Conservation (phyloP, 2,329 filamentous ascomycete genomes). For the Scopulariopsis brevicaulis region DNA sequence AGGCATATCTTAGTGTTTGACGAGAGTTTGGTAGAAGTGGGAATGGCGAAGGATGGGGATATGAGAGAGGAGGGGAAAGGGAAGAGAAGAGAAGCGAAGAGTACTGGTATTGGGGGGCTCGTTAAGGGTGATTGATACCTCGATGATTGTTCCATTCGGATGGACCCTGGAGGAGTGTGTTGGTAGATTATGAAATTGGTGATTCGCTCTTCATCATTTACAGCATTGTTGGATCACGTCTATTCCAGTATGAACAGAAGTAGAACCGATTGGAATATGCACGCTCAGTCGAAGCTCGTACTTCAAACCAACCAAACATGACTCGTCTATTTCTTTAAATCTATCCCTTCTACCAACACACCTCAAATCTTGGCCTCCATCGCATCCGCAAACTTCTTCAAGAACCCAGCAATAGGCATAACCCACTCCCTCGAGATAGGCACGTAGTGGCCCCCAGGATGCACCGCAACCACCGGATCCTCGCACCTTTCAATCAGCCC, state of each 20-base stretch:
- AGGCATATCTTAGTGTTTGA: not conserved
- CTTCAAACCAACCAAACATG: too few species aligned
- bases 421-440: slow-evolving; percentile 75
- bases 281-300: too few species aligned
- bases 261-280: too few species aligned
- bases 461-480: slow-evolving; percentile 44
- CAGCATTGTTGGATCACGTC: not conserved
- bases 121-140: too few species aligned
- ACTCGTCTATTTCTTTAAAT: too few species aligned
- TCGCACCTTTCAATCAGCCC: slow-evolving; percentile 55
- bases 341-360: not conserved
- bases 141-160: too few species aligned
- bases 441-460: slow-evolving; percentile 86
- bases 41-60: not conserved
- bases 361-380: not conserved
- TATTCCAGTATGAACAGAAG: too few species aligned
- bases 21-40: not conserved
- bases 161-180: not conserved
- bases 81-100: not conserved
- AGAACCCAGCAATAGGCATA: slow-evolving; percentile 63
- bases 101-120: too few species aligned
- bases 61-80: not conserved
- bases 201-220: not conserved
- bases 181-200: not conserved
- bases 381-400: slow-evolving; percentile 29